Conservation (phyloP, 768 basidiomycete species). For the Obba rivulosa region DNA sequence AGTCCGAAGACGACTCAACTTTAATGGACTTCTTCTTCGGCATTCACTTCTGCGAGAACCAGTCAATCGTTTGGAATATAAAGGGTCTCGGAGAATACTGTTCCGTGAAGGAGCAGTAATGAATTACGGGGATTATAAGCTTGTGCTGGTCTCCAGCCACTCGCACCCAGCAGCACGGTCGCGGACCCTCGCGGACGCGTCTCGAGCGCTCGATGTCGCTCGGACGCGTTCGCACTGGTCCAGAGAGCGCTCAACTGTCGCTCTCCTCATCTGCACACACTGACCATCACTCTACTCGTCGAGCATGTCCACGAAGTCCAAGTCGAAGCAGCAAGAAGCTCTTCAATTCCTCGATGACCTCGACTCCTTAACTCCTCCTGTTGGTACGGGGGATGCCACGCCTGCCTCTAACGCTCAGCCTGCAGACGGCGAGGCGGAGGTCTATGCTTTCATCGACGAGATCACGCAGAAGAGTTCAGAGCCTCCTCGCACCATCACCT, state of each 20-base stretch:
- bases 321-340: constrained; percentile 84
- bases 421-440: constrained; percentile 66
- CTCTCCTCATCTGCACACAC: constrained; percentile 1
- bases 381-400: constrained; percentile 17
- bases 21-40: constrained; percentile 5
- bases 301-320: constrained; percentile 42
- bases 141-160: no score
- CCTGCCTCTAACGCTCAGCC: constrained; percentile 15
- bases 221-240: neutral
- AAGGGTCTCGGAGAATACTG: no score
- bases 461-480: constrained; percentile 89
- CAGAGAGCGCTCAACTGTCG: constrained; percentile 1
- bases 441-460: constrained; percentile 90
- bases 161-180: no score
- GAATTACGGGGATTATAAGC: no score
- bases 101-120: no score
- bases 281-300: neutral
- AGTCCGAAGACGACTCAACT: neutral
- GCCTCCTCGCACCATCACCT: constrained; percentile 56
- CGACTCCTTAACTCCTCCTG: constrained; percentile 56
- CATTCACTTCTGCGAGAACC: constrained; percentile 2
- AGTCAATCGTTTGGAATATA: no score
- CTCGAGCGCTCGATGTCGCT: no score
- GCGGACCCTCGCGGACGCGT: no score
- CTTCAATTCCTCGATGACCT: constrained; percentile 92